A percentile compares a stretch with the other conserved stretches of the same genome.
phyloP scores from a whole-genome alignment of 2,329 filamentous ascomycete genomes.

The Aspergillus neotritici region DNA sequence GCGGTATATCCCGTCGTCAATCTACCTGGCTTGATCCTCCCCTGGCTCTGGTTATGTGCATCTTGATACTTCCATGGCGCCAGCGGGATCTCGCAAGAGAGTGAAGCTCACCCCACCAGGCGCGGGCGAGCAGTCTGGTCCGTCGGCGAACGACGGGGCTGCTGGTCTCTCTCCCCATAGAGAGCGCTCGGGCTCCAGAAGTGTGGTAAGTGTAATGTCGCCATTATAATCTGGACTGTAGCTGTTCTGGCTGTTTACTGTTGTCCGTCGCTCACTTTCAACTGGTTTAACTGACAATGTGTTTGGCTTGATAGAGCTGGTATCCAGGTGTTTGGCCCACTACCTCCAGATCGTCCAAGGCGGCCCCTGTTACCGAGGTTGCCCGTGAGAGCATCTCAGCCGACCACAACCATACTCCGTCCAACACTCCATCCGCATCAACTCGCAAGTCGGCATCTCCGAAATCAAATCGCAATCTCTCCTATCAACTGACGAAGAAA shows the following conservation, averaged over 20 bases:
- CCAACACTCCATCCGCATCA: conserved; percentile 31
- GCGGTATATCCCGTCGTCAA: no score
- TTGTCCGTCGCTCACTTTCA: neutral
- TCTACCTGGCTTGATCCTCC: neutral
- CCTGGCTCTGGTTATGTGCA: conserved; percentile 29
- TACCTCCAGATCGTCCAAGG: conserved; percentile 36
- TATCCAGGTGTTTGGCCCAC: conserved; percentile 43
- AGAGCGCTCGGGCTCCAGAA: conserved; percentile 23
- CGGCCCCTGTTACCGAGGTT: conserved; percentile 45
- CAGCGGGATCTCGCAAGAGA: conserved; percentile 41
- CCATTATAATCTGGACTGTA: neutral
- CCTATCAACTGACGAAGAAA: conserved; percentile 41
- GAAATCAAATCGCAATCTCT: conserved; percentile 28
- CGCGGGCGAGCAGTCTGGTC: conserved; percentile 24
- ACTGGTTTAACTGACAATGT: conserved; percentile 9
- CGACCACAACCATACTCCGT: conserved; percentile 30
- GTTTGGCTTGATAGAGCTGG: conserved; percentile 31
- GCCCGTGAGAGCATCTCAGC: conserved; percentile 46
- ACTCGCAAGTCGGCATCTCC: conserved; percentile 22
- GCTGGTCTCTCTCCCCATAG: conserved; percentile 11
- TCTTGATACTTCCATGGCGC: conserved; percentile 30
- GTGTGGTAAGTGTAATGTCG: conserved; percentile 23
- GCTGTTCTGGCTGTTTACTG: neutral
- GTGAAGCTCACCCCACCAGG: conserved; percentile 37
- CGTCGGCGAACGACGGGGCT: conserved; percentile 20